Percentiles rank a stretch among this genome's conserved stretches.
phyloP scores from a whole-genome alignment of 169 alveolate species.

The Eimeria maxima region DNA sequence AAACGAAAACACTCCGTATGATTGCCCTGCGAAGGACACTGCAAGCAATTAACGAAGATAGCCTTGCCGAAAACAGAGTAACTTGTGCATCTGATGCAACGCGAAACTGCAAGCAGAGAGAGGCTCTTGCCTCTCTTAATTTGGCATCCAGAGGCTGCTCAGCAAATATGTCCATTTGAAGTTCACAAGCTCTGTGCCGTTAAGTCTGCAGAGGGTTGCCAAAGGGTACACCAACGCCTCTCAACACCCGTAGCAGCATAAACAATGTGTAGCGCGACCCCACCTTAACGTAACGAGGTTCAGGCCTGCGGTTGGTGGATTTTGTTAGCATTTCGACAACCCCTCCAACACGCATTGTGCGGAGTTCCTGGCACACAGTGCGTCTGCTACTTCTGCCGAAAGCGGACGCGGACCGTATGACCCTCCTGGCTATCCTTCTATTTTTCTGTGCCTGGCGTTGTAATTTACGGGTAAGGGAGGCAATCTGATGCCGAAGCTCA shows the following conservation, averaged over 20 bases:
- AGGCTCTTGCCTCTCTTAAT: too few relatives aligned
- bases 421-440: neutral
- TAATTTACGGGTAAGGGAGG: constrained; percentile 3
- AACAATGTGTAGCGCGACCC: neutral
- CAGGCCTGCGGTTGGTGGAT: constrained; percentile 37
- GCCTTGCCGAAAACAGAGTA: neutral
- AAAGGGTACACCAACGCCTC: neutral
- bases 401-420: neutral
- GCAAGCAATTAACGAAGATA: neutral
- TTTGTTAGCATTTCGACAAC: constrained; percentile 30
- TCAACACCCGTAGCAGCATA: neutral
- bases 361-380: constrained; percentile 33
- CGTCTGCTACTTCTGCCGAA: constrained; percentile 31
- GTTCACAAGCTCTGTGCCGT: neutral
- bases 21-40: neutral
- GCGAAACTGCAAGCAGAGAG: neutral
- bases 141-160: too few relatives aligned
- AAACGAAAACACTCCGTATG: neutral
- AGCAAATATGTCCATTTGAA: neutral
- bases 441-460: neutral
- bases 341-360: constrained; percentile 43
- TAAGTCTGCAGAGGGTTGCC: neutral
- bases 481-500: neutral
- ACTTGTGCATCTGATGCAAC: neutral
- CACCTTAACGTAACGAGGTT: constrained; percentile 57